phyloP scores from a whole-genome alignment of 495 filamentous ascomycete species.

The Aspergillus bridgeri region DNA sequence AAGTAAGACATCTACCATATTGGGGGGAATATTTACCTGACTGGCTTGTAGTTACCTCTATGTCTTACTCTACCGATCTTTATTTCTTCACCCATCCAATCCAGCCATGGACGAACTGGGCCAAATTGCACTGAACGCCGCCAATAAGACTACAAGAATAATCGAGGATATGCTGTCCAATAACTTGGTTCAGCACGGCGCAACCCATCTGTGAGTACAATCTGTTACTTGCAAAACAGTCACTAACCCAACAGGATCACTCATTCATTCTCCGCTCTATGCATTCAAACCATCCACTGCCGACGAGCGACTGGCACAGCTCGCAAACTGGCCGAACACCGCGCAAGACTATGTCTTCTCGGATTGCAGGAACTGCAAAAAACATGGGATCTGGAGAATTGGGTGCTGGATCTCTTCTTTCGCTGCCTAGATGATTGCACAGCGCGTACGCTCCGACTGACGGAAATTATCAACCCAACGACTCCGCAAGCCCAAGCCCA shows the following conservation, averaged over 20 bases:
- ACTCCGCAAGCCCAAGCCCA: neutral
- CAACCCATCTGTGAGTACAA: conserved; percentile 39
- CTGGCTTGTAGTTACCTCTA: conserved; percentile 34
- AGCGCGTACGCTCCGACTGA: conserved; percentile 35
- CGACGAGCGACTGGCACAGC: conserved; percentile 35
- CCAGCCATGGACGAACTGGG: conserved; percentile 17
- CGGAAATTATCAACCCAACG: conserved; percentile 12
- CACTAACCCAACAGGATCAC: conserved; percentile 33
- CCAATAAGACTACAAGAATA: conserved; percentile 41
- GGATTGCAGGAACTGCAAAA: conserved; percentile 47
- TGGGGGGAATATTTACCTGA: neutral
- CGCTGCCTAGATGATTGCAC: conserved; percentile 44
- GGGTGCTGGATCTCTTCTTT: conserved; percentile 46
- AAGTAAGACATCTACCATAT: conserved; percentile 23
- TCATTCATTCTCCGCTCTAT: conserved; percentile 45
- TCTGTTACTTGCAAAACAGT: neutral
- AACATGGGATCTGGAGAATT: conserved; percentile 47
- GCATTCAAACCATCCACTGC: conserved; percentile 46
- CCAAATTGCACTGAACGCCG: conserved; percentile 40
- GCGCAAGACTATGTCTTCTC: conserved; percentile 44
- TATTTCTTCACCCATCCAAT: conserved; percentile 28
- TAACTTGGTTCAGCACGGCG: conserved; percentile 42
- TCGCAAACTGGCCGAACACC: conserved; percentile 44
- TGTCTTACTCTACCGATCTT: conserved; percentile 37
- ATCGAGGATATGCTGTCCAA: conserved; percentile 47